Evolutionary conservation across 768 basidiomycete species (phyloP).

Genomic region (Boletus patriciae): DNA sequence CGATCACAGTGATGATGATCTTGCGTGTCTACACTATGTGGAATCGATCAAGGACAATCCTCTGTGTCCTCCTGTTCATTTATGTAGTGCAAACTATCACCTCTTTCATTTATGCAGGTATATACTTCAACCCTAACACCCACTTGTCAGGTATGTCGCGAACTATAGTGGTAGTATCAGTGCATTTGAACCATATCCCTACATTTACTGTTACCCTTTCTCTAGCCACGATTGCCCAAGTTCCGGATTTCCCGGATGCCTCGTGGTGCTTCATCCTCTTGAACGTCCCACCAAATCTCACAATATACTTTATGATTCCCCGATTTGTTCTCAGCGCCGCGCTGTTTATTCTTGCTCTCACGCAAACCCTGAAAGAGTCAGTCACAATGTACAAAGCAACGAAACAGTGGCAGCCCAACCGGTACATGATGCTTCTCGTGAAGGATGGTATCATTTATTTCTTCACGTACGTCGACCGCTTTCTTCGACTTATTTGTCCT

Average conservation of each 20-base stretch:
- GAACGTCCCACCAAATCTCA: not conserved
- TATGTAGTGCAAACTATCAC: no score
- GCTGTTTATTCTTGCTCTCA: not conserved
- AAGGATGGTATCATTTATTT: not conserved
- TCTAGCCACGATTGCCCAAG: no score
- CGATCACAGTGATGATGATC: not conserved
- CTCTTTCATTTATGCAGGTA: no score
- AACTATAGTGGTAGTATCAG: no score
- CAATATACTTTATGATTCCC: not conserved
- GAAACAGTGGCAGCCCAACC: not conserved
- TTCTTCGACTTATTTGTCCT: not conserved
- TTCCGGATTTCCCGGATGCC: not conserved
- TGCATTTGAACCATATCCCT: no score
- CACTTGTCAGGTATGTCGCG: no score
- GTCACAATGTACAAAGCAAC: not conserved
- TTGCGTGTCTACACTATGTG: not conserved
- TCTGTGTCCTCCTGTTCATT: no score
- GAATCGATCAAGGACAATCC: no score
- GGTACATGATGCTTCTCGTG: not conserved
- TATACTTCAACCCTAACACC: no score
- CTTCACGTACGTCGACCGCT: no score
- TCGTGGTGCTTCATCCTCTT: not conserved
- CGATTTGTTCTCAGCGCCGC: not conserved
- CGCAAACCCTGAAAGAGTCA: not conserved
- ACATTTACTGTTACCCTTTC: no score